Percentiles rank a stretch among this genome's conserved stretches.
Evolutionary conservation across 2,329 filamentous ascomycete species (phyloP).

Genomic region (Colletotrichum nymphaeae): DNA sequence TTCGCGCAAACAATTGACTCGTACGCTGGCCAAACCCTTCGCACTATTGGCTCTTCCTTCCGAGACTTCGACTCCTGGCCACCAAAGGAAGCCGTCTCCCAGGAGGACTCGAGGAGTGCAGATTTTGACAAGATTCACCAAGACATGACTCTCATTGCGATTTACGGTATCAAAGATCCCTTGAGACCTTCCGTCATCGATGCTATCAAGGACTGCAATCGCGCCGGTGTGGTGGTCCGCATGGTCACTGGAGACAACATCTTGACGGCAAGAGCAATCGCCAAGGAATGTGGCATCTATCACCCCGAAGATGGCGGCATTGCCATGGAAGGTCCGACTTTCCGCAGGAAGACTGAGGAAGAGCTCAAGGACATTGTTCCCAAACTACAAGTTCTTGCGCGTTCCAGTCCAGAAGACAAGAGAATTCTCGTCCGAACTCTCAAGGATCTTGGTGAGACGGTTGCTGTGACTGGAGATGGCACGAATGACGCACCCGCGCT

Average conservation of each 20-base stretch:
- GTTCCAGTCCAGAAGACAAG: conserved; percentile 78
- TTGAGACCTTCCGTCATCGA: conserved; percentile 70
- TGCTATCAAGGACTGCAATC: conserved; percentile 71
- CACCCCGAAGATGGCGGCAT: conserved; percentile 60
- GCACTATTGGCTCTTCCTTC: conserved; percentile 54
- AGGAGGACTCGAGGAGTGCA: conserved; percentile 68
- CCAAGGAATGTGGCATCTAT: conserved; percentile 54
- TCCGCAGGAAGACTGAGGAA: conserved; percentile 66
- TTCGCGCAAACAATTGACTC: conserved; percentile 46
- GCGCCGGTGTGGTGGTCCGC: conserved; percentile 73
- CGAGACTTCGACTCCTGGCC: conserved; percentile 64
- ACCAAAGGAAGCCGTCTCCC: conserved; percentile 62
- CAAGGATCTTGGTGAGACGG: conserved; percentile 73
- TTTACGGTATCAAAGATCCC: conserved; percentile 76
- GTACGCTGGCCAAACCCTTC: conserved; percentile 52
- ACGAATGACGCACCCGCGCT: conserved; percentile 75
- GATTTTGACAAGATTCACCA: conserved; percentile 60
- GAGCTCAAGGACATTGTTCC: conserved; percentile 64
- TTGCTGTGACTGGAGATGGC: conserved; percentile 75
- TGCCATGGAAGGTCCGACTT: conserved; percentile 62
- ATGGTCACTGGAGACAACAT: conserved; percentile 68
- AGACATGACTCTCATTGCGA: conserved; percentile 53
- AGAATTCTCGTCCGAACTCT: conserved; percentile 72
- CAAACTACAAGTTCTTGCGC: conserved; percentile 74
- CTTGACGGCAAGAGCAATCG: conserved; percentile 57